Conservation (phyloP, 2,329 filamentous ascomycete genomes). For the Ophiostoma ulmi region DNA sequence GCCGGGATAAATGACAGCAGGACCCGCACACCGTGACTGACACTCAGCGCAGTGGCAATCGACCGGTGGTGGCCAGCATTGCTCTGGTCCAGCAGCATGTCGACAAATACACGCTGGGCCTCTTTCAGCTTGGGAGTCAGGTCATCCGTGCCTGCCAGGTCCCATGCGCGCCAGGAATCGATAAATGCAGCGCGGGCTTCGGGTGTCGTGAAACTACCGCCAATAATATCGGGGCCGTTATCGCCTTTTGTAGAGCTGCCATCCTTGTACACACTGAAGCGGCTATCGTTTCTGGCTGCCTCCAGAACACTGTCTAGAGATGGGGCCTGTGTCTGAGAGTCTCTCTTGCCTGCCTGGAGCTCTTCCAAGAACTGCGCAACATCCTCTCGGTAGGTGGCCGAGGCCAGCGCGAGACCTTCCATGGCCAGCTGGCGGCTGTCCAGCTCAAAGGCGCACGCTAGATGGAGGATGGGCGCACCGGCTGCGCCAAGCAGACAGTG, state of each 20-base stretch:
- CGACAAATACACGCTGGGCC: constrained; percentile 57
- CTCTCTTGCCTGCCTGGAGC: constrained; percentile 35
- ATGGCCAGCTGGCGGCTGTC: constrained; percentile 79
- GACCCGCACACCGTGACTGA: constrained; percentile 82
- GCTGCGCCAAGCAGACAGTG: constrained; percentile 47
- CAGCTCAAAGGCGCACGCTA: constrained; percentile 90
- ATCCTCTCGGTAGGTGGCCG: constrained; percentile 48
- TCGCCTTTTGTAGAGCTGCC: background rate
- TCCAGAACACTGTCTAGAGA: constrained; percentile 66
- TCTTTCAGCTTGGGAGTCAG: constrained; percentile 70
- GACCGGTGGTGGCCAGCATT: constrained; percentile 65
- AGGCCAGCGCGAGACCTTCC: constrained; percentile 71
- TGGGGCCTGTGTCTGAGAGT: constrained; percentile 26
- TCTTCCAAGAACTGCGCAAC: background rate
- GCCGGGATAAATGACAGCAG: constrained; percentile 71
- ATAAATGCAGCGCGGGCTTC: constrained; percentile 58
- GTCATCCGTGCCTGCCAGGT: constrained; percentile 42
- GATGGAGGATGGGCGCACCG: constrained; percentile 86
- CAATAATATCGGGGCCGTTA: constrained; percentile 58
- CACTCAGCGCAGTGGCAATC: constrained; percentile 73
- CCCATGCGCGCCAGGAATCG: constrained; percentile 89
- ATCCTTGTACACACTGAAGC: constrained; percentile 55
- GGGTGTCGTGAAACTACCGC: constrained; percentile 42
- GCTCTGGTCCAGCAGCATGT: background rate
- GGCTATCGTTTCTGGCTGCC: constrained; percentile 62